Evolutionary conservation across 495 filamentous ascomycete species (phyloP), one percentile per base, ranked within the genome.

Genomic region (Lepidopterella palustris): DNA sequence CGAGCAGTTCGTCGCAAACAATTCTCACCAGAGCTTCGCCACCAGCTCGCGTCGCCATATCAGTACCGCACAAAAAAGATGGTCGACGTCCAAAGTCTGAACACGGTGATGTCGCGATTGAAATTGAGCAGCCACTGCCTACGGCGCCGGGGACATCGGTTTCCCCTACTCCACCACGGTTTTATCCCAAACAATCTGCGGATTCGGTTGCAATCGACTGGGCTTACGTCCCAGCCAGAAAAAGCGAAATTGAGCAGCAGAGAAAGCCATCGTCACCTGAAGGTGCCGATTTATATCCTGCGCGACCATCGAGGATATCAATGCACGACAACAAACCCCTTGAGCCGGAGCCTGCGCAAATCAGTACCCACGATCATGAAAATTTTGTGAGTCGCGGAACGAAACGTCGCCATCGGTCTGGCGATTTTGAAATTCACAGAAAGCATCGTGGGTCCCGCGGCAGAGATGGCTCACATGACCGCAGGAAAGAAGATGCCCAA

Each of bases 201-300:
- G 45, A 39, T 31, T 48, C 61, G 2, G 48, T 50, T 11, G 53
- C 55, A 3, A 45, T 62, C 11, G 62, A 68, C 32, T 68, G 58
- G 58, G 62, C 65, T 2, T 62, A 68, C 49, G 13, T 29, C 10
- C n/a, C 39, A 39, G 5, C 1, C 10, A 42, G 21, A 20, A 25
- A 21, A 31, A 40, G 31, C 8, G n/a, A n/a, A n/a, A n/a, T n/a
- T 29, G 13, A 25, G 49, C 10, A 35, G 1, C 39, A 31, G 9
- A 24, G 21, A 47, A 32, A 11, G 6, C 31, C 45, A 6, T 58
- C 48, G 2, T 45, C 24, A 26, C 55, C 55, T 13, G 48, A 27
- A 5, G 53, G 52, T 50, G 26, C 61, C 15, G 21, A 55, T 18
- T 62, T 45, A 8, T 29, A 15, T 39, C 18, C 24, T 5, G 40